Evolutionary conservation across 768 basidiomycete genomes (phyloP), one percentile per base, ranked within the genome.

Genomic region (Auriscalpium microsporum): DNA sequence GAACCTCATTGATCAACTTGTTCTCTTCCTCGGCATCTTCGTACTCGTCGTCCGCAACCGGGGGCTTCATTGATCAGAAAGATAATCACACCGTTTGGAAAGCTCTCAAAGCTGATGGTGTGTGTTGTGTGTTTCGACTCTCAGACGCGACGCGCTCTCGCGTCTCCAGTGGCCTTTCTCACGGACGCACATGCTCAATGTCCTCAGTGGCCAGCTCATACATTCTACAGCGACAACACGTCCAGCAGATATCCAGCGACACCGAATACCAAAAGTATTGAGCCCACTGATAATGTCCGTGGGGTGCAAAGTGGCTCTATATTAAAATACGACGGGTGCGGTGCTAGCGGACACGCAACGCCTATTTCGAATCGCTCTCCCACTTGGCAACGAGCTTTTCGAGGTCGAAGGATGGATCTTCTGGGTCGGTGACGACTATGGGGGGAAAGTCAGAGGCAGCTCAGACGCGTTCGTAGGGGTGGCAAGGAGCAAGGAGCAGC

Each of bases 371-470:
- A 63, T 81, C 82, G 67, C 78, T 82, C 72, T 90, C 89, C 79
- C 83, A 84, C 67, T 83, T 81, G 45, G 78, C 76, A 68, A 90
- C 65, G 57, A 96, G 73, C 72, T 92, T 92, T 78, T 98, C 95
- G 68, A 97, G 77, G 78, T 97, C 94, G 73, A 97, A 99, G 61
- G 81, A 83, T 52, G 95, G 92, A 72, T 97, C 86, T 64, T 97
- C 95, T 44, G 94, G 90, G 77, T 99, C 84, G 61, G 92, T 87
- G 61, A 96, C 76, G 62, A 95, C 94, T 94, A 71, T 9, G 49
- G 48, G 21, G 49, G 37, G 54, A 50, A 45, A 21, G n/a, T 10
- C 48, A 50, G 33, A 14, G 35, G 40, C 33, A 47, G n/a, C 33
- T n/a, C 11, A 53, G 35, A 19, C 45, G 36, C n/a, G 4, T 23